phyloP scores from a whole-genome alignment of 1,284 basidiomycete genomes.

The Butyriboletus appendiculatus region DNA sequence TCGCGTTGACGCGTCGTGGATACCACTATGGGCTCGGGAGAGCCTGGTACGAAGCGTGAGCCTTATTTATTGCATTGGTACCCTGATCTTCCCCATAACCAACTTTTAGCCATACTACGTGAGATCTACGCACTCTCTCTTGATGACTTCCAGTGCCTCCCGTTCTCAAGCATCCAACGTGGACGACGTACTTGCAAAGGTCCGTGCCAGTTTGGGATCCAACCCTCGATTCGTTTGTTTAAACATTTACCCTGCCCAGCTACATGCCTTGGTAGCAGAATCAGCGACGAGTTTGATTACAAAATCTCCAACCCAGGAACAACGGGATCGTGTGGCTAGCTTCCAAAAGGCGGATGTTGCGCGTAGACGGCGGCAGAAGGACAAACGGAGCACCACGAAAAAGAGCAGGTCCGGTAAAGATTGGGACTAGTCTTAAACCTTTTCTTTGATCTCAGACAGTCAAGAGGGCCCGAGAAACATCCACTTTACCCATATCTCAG shows the following conservation, averaged over 20 bases:
- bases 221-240: background rate
- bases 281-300: constrained; percentile 49
- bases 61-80: background rate
- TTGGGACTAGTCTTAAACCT: constrained; percentile 23
- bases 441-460: background rate
- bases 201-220: constrained; percentile 29
- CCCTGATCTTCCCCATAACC: constrained; percentile 1
- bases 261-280: constrained; percentile 53
- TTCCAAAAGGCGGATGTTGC: constrained; percentile 48
- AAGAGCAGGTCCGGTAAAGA: constrained; percentile 34
- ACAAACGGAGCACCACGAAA: constrained; percentile 48
- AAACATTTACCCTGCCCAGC: constrained; percentile 37
- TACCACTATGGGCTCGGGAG: constrained; percentile 66
- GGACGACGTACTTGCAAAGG: constrained; percentile 70
- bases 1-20: constrained; percentile 57
- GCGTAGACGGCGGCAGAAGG: constrained; percentile 52
- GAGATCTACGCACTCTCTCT: constrained; percentile 60
- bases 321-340: constrained; percentile 53
- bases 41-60: constrained; percentile 51
- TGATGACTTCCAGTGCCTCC: constrained; percentile 64
- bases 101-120: constrained; percentile 59
- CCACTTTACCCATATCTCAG: background rate
- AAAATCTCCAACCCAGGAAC: constrained; percentile 56
- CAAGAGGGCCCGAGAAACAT: background rate
- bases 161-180: constrained; percentile 78